phyloP scores from a whole-genome alignment of 2,329 filamentous ascomycete genomes.

The Thielaviopsis populi region DNA sequence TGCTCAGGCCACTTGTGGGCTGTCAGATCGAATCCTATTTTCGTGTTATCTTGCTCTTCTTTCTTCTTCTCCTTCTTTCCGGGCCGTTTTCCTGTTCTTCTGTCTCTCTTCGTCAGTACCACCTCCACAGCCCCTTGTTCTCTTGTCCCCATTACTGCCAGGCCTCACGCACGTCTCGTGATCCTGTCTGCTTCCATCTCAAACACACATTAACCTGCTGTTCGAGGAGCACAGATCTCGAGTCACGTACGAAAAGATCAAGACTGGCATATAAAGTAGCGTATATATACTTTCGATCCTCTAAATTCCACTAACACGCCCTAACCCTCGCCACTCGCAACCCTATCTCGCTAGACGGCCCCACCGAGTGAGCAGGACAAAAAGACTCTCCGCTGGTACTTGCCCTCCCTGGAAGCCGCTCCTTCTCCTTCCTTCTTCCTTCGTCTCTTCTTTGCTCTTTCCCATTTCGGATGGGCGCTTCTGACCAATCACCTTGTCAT shows the following conservation, averaged over 20 bases:
- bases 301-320: no score
- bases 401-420: neutral
- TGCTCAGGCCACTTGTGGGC: conserved; percentile 4
- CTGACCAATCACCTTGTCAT: neutral
- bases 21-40: conserved; percentile 4
- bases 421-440: neutral
- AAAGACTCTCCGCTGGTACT: neutral
- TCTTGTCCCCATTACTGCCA: neutral
- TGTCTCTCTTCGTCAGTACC: neutral
- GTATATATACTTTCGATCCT: neutral
- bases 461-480: neutral
- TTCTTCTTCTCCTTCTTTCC: neutral
- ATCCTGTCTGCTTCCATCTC: neutral
- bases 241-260: neutral
- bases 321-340: neutral
- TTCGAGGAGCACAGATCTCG: neutral
- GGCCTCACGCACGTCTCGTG: neutral
- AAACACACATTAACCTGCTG: no score
- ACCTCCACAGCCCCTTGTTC: neutral
- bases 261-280: neutral
- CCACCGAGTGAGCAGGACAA: neutral
- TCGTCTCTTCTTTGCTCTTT: neutral
- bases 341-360: neutral
- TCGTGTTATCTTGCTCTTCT: neutral
- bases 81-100: neutral